phyloP scores from a whole-genome alignment of 177 flowering plant species.

The Vitis hybrid region DNA sequence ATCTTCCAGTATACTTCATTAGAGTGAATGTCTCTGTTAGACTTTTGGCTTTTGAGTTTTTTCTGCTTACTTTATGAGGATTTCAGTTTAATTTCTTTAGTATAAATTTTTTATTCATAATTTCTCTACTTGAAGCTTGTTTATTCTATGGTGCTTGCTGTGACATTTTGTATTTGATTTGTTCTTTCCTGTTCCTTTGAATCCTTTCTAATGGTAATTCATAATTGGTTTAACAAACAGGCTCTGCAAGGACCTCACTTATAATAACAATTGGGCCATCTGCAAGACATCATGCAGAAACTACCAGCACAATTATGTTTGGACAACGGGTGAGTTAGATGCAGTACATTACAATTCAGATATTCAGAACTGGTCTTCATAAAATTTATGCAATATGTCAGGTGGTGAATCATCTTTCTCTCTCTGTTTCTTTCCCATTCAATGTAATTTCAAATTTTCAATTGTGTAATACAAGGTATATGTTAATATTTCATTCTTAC shows the following conservation, averaged over 20 bases:
- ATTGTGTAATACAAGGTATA: neutral
- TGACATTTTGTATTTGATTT: neutral
- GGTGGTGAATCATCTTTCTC: neutral
- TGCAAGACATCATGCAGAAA: constrained; percentile 71
- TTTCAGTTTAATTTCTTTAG: too few species aligned
- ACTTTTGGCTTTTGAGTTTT: neutral
- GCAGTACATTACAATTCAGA: neutral
- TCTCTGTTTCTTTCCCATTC: neutral
- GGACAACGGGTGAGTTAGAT: constrained; percentile 77
- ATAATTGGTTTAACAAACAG: constrained; percentile 30
- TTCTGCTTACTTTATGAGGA: neutral
- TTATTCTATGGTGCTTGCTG: neutral
- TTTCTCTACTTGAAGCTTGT: neutral
- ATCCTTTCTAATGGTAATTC: neutral
- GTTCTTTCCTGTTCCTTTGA: neutral
- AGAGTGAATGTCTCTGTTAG: too few species aligned
- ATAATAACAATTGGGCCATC: constrained; percentile 88
- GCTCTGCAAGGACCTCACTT: constrained; percentile 91
- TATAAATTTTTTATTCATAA: too few species aligned
- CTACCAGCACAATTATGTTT: constrained; percentile 91
- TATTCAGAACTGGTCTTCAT: neutral
- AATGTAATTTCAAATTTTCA: neutral
- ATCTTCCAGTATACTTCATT: too few species aligned
- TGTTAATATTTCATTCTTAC: neutral
- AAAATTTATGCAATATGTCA: neutral